phyloP scores from a whole-genome alignment of 768 basidiomycete genomes.

The Kwoniella botswanensis region DNA sequence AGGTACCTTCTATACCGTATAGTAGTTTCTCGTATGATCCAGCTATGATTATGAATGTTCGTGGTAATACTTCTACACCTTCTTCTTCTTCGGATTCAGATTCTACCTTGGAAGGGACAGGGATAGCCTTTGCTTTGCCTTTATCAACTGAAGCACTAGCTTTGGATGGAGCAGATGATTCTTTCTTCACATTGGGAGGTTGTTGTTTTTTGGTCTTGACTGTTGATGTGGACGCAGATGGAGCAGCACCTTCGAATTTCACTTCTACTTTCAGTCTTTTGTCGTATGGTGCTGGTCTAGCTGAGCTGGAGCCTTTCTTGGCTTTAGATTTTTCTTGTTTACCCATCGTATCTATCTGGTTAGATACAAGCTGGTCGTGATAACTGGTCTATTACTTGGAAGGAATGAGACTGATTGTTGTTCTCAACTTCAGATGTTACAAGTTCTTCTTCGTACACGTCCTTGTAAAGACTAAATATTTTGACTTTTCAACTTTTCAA shows the following conservation, averaged over 20 bases:
- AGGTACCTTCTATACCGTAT: constrained; percentile 79
- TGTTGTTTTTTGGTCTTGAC: neutral
- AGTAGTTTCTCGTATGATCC: constrained; percentile 97
- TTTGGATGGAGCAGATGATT: neutral
- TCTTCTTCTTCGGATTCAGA: neutral
- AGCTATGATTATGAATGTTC: constrained; percentile 82
- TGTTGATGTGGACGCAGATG: constrained; percentile 4
- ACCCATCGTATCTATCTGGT: constrained; percentile 29
- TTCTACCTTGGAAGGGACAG: neutral
- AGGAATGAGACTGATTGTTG: no score
- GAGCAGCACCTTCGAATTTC: constrained; percentile 31
- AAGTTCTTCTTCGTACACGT: no score
- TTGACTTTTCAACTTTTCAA: constrained; percentile 21
- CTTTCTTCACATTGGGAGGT: neutral
- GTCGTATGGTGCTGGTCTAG: constrained; percentile 39
- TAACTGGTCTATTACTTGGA: no score
- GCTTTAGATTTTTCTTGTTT: constrained; percentile 35
- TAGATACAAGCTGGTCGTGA: no score
- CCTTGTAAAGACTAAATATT: neutral
- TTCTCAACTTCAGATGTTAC: neutral
- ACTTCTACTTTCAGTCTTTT: constrained; percentile 47
- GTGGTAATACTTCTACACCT: constrained; percentile 17
- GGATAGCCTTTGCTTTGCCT: constrained; percentile 36
- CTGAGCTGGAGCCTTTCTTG: constrained; percentile 1
- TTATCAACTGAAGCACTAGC: constrained; percentile 26